A percentile compares a stretch with the other conserved stretches of the same genome.
Evolutionary conservation across 2,329 filamentous ascomycete genomes (phyloP).

Genomic region (Bipolaris cookei): DNA sequence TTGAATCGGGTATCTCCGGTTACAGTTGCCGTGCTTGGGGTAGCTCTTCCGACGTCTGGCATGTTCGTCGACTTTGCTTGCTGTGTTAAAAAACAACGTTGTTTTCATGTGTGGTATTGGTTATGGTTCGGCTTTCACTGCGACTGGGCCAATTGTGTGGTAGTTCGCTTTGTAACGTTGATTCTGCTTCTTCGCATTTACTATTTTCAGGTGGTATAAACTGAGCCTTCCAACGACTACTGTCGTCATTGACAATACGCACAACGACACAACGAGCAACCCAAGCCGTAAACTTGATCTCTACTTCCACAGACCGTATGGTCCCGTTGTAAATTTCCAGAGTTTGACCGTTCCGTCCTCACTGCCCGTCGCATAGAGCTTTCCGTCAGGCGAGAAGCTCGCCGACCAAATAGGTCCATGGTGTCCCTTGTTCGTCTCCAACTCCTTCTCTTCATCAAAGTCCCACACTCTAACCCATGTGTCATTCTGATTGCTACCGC

Average conservation of each 20-base stretch:
- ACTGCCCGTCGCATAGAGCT: slow-evolving; percentile 93
- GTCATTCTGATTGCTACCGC: slow-evolving; percentile 75
- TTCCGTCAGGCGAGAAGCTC: slow-evolving; percentile 92
- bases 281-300: neutral
- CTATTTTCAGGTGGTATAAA: slow-evolving; percentile 1
- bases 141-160: neutral
- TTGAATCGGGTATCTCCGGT: slow-evolving; percentile 29
- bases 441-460: slow-evolving; percentile 80
- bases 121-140: neutral
- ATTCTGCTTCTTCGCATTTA: slow-evolving; percentile 6
- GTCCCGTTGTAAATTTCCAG: slow-evolving; percentile 71
- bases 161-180: neutral
- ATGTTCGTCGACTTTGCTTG: neutral
- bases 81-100: neutral
- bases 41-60: slow-evolving; percentile 1
- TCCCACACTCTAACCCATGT: slow-evolving; percentile 97
- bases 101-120: neutral
- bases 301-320: slow-evolving; percentile 70
- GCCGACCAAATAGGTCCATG: slow-evolving; percentile 98
- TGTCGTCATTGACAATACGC: neutral
- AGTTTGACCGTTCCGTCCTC: slow-evolving; percentile 98
- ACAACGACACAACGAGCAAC: neutral
- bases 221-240: too few species aligned
- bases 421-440: slow-evolving; percentile 95
- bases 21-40: slow-evolving; percentile 19